These are phyloP conservation scores for Phaffia tasmanica DNA, from an alignment of 768 basidiomycete genomes.

Conservation along the genomic window DNA sequence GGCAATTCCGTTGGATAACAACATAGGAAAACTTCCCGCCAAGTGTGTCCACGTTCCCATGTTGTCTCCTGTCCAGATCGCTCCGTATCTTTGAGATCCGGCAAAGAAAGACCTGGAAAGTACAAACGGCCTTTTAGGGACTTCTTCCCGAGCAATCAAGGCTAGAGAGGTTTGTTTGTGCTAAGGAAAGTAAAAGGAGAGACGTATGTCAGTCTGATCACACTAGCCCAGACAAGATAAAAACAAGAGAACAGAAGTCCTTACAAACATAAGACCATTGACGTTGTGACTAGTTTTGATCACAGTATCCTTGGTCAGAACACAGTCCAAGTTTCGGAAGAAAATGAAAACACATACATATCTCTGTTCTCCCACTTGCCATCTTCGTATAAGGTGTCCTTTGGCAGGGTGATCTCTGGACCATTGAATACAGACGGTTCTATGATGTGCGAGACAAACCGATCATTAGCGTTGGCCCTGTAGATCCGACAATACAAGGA, in stretches of 20 bases:
- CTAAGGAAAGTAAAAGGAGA: slow-evolving; percentile 40
- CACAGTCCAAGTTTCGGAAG: not conserved
- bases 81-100: slow-evolving; percentile 88
- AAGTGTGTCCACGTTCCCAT: slow-evolving; percentile 97
- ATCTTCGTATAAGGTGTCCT: slow-evolving; percentile 69
- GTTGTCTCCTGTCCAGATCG: slow-evolving; percentile 99
- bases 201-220: not conserved
- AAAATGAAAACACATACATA: slow-evolving; percentile 36
- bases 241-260: slow-evolving; percentile 23
- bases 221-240: not conserved
- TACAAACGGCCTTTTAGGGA: slow-evolving; percentile 80
- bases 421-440: slow-evolving; percentile 98
- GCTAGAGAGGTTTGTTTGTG: slow-evolving; percentile 75
- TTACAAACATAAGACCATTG: slow-evolving; percentile 75
- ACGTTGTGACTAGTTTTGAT: slow-evolving; percentile 56
- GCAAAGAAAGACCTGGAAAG: slow-evolving; percentile 90
- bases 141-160: slow-evolving; percentile 58
- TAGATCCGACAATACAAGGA: not conserved
- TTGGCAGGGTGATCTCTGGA: slow-evolving; percentile 79
- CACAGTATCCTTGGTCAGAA: not conserved
- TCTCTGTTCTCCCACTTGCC: slow-evolving; percentile 94
- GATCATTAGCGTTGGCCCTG: not conserved
- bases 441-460: not conserved
- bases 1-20: slow-evolving; percentile 71
- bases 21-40: slow-evolving; percentile 85